A percentile compares a stretch with the other conserved stretches of the same genome.
Evolutionary conservation across 257 asterid genomes (phyloP).

Genomic region (Plantago ovata): DNA sequence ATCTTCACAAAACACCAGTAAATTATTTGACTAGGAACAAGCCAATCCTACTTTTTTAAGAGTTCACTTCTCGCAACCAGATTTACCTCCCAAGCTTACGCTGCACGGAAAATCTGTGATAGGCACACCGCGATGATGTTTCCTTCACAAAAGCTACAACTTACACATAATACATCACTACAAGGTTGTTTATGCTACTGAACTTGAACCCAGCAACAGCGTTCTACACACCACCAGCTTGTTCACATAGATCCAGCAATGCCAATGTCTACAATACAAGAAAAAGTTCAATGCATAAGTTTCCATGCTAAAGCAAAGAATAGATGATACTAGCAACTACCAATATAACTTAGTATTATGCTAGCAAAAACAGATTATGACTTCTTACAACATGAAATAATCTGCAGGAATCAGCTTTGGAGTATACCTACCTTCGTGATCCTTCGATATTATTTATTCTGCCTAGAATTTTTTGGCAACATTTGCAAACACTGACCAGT

Average conservation of each 20-base stretch:
- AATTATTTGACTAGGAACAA: constrained; percentile 40
- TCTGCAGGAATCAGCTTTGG: no score
- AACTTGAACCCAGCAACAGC: constrained; percentile 15
- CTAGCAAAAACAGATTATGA: no score
- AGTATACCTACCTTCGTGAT: no score
- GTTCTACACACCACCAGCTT: constrained; percentile 61
- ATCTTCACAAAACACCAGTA: constrained; percentile 30
- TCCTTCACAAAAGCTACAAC: constrained; percentile 33
- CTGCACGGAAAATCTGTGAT: constrained; percentile 48
- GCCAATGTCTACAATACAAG: constrained; percentile 66
- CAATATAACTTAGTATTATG: no score
- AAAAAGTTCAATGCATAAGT: constrained; percentile 8
- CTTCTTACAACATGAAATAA: no score
- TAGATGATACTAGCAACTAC: no score
- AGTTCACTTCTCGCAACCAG: constrained; percentile 30
- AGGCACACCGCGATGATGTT: constrained; percentile 30
- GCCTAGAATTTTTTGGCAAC: no score
- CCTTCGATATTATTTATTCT: no score
- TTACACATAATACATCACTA: constrained; percentile 26
- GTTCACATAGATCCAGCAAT: constrained; percentile 88
- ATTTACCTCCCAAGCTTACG: constrained; percentile 63
- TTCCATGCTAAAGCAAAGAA: neutral
- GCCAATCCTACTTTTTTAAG: constrained; percentile 32
- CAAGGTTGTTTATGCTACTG: constrained; percentile 35
- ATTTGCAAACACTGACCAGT: no score